phyloP scores from a whole-genome alignment of 768 basidiomycete species.

The Panus rudis region DNA sequence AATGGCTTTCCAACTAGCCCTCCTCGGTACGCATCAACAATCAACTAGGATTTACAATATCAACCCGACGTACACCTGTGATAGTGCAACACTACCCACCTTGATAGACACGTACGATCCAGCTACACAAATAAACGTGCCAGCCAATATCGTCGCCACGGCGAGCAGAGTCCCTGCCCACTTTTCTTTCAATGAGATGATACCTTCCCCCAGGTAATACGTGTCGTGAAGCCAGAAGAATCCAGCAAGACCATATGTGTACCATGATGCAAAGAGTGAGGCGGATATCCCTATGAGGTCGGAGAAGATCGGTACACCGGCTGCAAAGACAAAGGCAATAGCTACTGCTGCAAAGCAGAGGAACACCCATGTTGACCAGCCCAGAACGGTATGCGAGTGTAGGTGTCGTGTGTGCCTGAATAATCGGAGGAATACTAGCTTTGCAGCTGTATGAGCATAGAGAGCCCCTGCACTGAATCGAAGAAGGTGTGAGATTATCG shows the following conservation, averaged over 20 bases:
- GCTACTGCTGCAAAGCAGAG: slow-evolving; percentile 36
- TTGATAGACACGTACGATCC: slow-evolving; percentile 48
- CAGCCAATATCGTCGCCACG: slow-evolving; percentile 37
- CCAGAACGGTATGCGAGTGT: slow-evolving; percentile 42
- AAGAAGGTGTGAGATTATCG: background rate
- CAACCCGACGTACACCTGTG: slow-evolving; percentile 2
- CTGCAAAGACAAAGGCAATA: slow-evolving; percentile 40
- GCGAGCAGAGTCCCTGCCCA: slow-evolving; percentile 31
- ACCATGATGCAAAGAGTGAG: slow-evolving; percentile 52
- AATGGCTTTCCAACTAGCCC: slow-evolving; percentile 42
- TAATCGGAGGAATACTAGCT: slow-evolving; percentile 44
- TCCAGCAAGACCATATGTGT: slow-evolving; percentile 47
- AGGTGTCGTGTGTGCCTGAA: slow-evolving; percentile 43
- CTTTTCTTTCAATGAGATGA: slow-evolving; percentile 23
- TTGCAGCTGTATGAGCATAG: slow-evolving; percentile 46
- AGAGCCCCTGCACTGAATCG: slow-evolving; percentile 33
- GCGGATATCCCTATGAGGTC: slow-evolving; percentile 47
- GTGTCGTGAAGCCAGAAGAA: slow-evolving; percentile 49
- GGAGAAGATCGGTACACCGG: slow-evolving; percentile 49
- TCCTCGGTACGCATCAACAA: slow-evolving; percentile 35
- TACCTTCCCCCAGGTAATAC: slow-evolving; percentile 31
- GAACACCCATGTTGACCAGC: slow-evolving; percentile 40
- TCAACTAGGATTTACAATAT: slow-evolving; percentile 27
- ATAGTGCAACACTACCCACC: slow-evolving; percentile 26
- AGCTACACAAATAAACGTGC: slow-evolving; percentile 45